These are phyloP conservation scores for Dittrichia graveolens DNA, from an alignment of 129 eudicot species.

Conservation along the genomic window DNA sequence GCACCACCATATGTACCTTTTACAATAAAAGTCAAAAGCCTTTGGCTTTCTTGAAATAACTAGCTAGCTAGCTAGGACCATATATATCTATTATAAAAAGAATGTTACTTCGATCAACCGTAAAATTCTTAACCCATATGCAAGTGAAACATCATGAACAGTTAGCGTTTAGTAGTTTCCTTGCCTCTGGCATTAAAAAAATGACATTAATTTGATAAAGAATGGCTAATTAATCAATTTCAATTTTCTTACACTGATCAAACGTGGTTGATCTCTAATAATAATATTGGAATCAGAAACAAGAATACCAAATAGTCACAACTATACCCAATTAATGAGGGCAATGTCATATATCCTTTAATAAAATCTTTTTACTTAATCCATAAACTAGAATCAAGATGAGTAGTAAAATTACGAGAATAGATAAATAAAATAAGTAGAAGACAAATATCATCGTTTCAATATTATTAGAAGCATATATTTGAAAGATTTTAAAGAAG, in stretches of 20 bases:
- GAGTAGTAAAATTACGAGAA: no score
- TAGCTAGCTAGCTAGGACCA: neutral
- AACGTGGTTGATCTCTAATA: neutral
- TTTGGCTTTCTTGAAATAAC: neutral
- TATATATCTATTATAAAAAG: neutral
- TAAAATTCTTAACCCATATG: neutral
- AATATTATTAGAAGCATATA: no score
- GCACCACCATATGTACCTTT: slow-evolving; percentile 27
- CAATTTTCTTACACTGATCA: neutral
- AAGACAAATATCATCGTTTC: no score
- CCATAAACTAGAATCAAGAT: no score
- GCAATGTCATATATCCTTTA: no score
- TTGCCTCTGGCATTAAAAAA: neutral
- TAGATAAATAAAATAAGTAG: no score
- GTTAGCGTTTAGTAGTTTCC: neutral
- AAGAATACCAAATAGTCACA: no score
- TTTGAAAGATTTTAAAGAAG: no score
- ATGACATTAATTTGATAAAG: neutral
- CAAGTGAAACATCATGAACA: neutral
- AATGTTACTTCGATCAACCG: neutral
- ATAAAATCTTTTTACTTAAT: no score
- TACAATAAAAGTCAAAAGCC: neutral
- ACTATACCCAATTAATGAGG: no score
- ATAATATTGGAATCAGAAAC: no score
- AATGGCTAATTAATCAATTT: neutral